Evolutionary conservation across 768 basidiomycete species (phyloP).

Genomic region (Boletus insuetus): DNA sequence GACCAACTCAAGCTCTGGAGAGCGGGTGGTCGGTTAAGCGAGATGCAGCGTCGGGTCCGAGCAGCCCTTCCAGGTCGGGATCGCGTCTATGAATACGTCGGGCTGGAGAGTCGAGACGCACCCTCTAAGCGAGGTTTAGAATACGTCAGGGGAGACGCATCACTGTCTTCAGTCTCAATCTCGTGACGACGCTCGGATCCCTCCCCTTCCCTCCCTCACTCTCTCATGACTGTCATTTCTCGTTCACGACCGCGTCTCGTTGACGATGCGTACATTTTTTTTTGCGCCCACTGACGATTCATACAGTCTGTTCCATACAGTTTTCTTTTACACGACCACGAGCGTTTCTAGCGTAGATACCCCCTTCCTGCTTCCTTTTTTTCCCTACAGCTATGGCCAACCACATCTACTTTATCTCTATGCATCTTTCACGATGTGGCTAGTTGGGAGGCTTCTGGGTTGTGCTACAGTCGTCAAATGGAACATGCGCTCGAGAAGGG

Average conservation of each 20-base stretch:
- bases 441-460: conserved; percentile 3
- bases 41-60: conserved; percentile 30
- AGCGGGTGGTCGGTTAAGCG: conserved; percentile 24
- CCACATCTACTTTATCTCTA: conserved; percentile 18
- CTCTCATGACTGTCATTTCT: conserved; percentile 6
- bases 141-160: neutral
- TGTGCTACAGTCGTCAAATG: conserved; percentile 12
- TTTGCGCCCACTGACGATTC: neutral
- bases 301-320: neutral
- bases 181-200: conserved; percentile 10
- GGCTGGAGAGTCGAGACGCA: conserved; percentile 6
- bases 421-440: conserved; percentile 7
- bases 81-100: conserved; percentile 33
- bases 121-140: conserved; percentile 1
- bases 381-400: conserved; percentile 7
- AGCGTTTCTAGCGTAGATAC: conserved; percentile 10
- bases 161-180: conserved; percentile 1
- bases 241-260: conserved; percentile 15
- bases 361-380: neutral
- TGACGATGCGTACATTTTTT: neutral
- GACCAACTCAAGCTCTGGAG: conserved; percentile 28
- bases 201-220: neutral
- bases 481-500: conserved; percentile 5
- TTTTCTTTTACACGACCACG: conserved; percentile 1
- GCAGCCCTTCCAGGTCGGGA: conserved; percentile 28